Base-by-base conservation (phyloP, 169 alveolate genomes). In the Plasmodium gonderi region DNA sequence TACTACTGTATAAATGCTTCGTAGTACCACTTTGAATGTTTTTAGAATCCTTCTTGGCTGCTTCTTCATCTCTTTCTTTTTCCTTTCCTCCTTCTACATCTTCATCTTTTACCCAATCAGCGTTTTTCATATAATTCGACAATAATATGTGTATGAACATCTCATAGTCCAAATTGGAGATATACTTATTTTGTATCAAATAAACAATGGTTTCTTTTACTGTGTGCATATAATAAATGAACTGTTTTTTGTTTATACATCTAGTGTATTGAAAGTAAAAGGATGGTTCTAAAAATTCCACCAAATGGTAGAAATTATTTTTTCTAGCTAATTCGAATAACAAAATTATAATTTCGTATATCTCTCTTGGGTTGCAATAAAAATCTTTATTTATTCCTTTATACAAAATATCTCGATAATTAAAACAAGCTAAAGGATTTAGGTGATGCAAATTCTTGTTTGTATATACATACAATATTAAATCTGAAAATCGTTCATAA, bases 401-500 rank as follows among this genome's bases (percentile, higher is more conserved):
- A 87, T 87, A 87, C 79, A 87, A 74, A 42, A 87, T 87, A 78
- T 87, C 93, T 44, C 93, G 17, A 42, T 31, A 87, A 87, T 87
- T 87, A 33, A 91, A 74, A 54, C 96, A 95, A 5, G 96, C 92
- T 29, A 94, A 94, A 0, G 97, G 97, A 85, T 95, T 95, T 31
- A 95, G 82, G 11, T 95, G 96, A 74, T 75, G 90, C 60, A 95
- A 45, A 64, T 80, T 68, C 1, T 69, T 91, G 36, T 87, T 92
- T 23, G 93, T 79, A 67, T 96, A 96, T 47, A 93, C 91, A 87
- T 94, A 92, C 69, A 96, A 89, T 38, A 96, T 95, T 54, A 96
- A 95, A 87, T 96, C 98, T 6, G 98, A 96, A 87, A 80, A 96
- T 40, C 98, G 91, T 78, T 96, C 98, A 83, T 94, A 96, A 72